Percentiles rank a stretch among this genome's conserved stretches.
These are phyloP conservation scores for Stramenopiles sp. DNA, from an alignment of 352 stramenopile genomes.

Conservation along the genomic window DNA sequence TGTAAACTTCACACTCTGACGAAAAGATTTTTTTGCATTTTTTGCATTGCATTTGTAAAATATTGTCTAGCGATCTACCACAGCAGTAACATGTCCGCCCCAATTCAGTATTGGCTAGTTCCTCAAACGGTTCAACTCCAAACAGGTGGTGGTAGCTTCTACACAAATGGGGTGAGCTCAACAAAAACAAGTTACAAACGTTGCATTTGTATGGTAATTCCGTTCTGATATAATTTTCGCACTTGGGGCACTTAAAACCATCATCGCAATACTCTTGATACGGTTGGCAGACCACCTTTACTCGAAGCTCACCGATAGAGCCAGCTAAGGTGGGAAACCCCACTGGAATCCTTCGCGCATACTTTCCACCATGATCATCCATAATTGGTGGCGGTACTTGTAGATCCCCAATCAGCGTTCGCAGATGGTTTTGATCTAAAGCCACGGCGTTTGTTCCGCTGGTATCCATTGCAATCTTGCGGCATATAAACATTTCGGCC, in stretches of 20 bases:
- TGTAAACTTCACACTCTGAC: constrained; percentile 86
- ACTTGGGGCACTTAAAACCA: background rate
- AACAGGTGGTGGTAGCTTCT: constrained; percentile 96
- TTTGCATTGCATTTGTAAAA: constrained; percentile 51
- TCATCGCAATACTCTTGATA: background rate
- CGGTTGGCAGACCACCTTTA: background rate
- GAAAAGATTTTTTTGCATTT: constrained; percentile 77
- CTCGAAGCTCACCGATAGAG: background rate
- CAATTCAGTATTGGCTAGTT: constrained; percentile 29
- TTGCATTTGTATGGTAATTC: constrained; percentile 83
- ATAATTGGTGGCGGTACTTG: constrained; percentile 73
- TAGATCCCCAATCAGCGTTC: constrained; percentile 69
- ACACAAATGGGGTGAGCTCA: constrained; percentile 84
- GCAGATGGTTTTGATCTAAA: constrained; percentile 70
- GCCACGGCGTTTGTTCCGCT: constrained; percentile 78
- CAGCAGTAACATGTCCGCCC: constrained; percentile 31
- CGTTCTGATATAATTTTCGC: constrained; percentile 24
- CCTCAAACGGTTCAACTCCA: constrained; percentile 74
- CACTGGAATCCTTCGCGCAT: constrained; percentile 54
- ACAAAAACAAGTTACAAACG: constrained; percentile 86
- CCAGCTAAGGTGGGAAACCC: constrained; percentile 34
- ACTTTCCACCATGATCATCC: constrained; percentile 38
- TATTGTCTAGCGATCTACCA: constrained; percentile 27
- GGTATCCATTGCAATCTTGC: constrained; percentile 63
- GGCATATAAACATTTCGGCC: constrained; percentile 72